Percentiles rank a stretch among this genome's conserved stretches.
These are phyloP conservation scores for Fragaria iinumae DNA, from an alignment of 306 rosid genomes.

Conservation along the genomic window DNA sequence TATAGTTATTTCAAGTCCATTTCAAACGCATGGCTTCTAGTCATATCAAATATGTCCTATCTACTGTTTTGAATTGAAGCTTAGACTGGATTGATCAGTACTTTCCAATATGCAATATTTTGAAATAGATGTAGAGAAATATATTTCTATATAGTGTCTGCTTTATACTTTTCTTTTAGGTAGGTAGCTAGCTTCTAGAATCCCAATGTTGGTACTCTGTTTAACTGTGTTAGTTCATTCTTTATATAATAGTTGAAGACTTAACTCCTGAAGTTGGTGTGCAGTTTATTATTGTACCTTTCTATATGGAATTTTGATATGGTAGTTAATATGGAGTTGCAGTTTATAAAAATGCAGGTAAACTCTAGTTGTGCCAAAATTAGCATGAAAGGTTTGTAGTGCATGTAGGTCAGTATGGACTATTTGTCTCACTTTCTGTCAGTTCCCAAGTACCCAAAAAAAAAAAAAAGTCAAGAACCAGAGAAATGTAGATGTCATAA, in stretches of 20 bases:
- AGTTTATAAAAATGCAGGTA: neutral
- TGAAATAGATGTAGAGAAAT: neutral
- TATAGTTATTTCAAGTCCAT: neutral
- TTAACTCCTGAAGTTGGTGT: neutral
- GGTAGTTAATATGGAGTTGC: neutral
- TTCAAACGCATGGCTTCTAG: neutral
- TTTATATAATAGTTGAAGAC: neutral
- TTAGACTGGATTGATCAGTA: constrained; percentile 1
- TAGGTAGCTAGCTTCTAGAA: neutral
- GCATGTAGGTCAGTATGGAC: no score
- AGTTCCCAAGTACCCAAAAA: neutral
- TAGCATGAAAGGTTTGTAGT: neutral
- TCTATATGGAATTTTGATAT: neutral
- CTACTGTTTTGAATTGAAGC: neutral
- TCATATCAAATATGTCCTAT: neutral
- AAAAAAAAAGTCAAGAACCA: neutral
- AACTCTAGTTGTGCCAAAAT: neutral
- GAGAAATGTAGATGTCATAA: neutral
- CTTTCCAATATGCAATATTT: neutral
- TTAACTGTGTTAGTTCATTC: neutral
- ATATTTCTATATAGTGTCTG: neutral
- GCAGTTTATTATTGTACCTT: neutral
- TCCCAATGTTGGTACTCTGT: neutral
- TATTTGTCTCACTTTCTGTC: neutral
- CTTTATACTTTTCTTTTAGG: neutral